phyloP scores from a whole-genome alignment of 139 green algal species.

The Edaphochlamys debaryana region DNA sequence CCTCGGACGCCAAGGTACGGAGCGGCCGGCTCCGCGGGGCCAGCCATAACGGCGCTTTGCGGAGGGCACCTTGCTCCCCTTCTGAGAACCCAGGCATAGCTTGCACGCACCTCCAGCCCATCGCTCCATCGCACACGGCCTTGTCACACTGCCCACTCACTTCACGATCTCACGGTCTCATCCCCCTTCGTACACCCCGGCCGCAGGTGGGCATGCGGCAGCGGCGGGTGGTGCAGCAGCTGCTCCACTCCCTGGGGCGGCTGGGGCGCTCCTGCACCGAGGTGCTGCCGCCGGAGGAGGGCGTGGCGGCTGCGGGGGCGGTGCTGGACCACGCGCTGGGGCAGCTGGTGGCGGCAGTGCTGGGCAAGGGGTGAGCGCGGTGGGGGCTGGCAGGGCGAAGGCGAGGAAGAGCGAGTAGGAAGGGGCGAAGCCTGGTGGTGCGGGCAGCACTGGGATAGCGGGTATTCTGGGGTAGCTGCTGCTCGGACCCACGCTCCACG shows the following conservation, averaged over 20 bases:
- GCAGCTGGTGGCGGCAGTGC: conserved; percentile 28
- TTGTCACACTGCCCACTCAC: no score
- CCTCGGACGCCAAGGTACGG: conserved; percentile 2
- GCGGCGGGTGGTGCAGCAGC: conserved; percentile 17
- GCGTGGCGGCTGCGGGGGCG: neutral
- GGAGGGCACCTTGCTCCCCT: neutral
- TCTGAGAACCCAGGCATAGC: neutral
- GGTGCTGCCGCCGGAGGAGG: conserved; percentile 26
- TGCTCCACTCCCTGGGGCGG: conserved; percentile 45
- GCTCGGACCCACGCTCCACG: no score
- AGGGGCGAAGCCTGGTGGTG: no score
- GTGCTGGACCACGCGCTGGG: conserved; percentile 13
- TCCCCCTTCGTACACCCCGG: no score
- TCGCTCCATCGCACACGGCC: no score
- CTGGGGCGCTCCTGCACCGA: conserved; percentile 7
- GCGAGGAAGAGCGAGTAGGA: no score
- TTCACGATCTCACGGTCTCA: no score
- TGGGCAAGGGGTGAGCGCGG: conserved; percentile 42
- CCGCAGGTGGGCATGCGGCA: conserved; percentile 15
- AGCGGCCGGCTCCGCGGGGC: no score
- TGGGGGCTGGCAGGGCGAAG: neutral
- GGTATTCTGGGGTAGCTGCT: no score
- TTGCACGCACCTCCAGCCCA: no score
- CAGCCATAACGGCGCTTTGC: no score
- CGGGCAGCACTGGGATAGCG: no score